A percentile compares a stretch with the other conserved stretches of the same genome.
Conservation (phyloP, 208 protist species). For the Acanthamoeba culbertsoni region DNA sequence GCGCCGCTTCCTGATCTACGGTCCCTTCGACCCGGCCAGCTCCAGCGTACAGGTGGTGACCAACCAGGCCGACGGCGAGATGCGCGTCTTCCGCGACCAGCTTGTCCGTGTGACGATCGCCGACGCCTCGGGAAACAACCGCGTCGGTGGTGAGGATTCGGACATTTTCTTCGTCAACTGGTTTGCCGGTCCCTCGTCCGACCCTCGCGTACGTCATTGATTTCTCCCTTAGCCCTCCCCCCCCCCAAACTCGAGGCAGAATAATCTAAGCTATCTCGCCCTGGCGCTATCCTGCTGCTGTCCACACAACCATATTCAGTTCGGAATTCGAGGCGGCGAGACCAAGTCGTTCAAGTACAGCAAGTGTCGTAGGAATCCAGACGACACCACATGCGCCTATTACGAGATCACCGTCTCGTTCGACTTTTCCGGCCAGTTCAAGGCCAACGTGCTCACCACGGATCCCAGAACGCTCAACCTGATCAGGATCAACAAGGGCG, state of each 20-base stretch:
- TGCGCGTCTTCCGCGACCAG: neutral
- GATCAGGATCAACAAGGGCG: slow-evolving; percentile 9
- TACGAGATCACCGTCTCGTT: slow-evolving; percentile 19
- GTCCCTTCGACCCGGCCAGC: neutral
- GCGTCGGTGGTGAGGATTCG: neutral
- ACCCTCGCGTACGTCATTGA: neutral
- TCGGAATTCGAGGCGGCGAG: neutral
- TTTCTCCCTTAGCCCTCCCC: too few relatives aligned
- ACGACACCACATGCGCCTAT: neutral
- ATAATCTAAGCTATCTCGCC: too few relatives aligned
- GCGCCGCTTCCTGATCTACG: neutral
- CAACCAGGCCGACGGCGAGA: neutral
- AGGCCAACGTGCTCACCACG: neutral
- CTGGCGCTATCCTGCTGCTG: too few relatives aligned
- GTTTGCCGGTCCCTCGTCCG: neutral
- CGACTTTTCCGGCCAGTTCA: slow-evolving; percentile 29
- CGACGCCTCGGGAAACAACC: neutral
- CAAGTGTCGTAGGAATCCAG: neutral
- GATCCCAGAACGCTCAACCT: neutral
- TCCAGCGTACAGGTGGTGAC: neutral
- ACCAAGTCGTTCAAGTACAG: neutral
- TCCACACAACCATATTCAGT: neutral
- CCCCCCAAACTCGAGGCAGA: too few relatives aligned
- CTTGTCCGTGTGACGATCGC: neutral
- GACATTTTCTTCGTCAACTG: neutral